These are phyloP conservation scores for Botryotinia narcissicola DNA, from an alignment of 2,329 filamentous ascomycete genomes.

Conservation along the genomic window DNA sequence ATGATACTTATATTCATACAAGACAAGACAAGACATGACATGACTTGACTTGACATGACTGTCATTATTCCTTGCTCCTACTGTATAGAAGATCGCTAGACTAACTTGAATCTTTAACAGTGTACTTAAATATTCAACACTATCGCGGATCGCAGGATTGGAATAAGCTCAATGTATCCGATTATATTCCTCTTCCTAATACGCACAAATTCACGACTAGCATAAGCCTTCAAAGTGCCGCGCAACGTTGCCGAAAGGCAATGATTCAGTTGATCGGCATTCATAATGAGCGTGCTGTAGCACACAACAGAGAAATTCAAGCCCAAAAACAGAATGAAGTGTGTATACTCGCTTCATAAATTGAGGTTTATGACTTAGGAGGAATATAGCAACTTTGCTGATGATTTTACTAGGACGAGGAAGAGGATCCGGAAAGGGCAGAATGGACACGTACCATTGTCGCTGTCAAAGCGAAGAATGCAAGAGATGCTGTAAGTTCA, in stretches of 20 bases:
- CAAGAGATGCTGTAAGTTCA: not conserved
- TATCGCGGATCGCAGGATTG: not conserved
- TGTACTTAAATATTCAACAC: not conserved
- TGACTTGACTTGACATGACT: not conserved
- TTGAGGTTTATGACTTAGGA: not conserved
- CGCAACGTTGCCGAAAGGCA: not conserved
- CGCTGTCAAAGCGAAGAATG: not conserved
- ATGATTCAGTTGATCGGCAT: not conserved
- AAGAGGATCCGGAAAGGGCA: not conserved
- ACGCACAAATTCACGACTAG: not conserved
- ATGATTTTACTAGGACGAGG: not conserved
- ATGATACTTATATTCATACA: not conserved
- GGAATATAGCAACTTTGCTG: not conserved
- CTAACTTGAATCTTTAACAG: not conserved
- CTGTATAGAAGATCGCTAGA: not conserved
- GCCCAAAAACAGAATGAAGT: not conserved
- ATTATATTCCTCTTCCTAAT: not conserved
- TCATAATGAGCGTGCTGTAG: not conserved
- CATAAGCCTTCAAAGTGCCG: fast-evolving
- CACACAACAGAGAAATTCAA: not conserved
- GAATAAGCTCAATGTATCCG: not conserved
- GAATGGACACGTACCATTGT: not conserved
- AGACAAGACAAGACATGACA: not conserved
- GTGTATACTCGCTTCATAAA: not conserved
- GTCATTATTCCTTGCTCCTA: not conserved